These are phyloP conservation scores for Copromyces sp. DNA, from an alignment of 495 filamentous ascomycete genomes.

Conservation along the genomic window DNA sequence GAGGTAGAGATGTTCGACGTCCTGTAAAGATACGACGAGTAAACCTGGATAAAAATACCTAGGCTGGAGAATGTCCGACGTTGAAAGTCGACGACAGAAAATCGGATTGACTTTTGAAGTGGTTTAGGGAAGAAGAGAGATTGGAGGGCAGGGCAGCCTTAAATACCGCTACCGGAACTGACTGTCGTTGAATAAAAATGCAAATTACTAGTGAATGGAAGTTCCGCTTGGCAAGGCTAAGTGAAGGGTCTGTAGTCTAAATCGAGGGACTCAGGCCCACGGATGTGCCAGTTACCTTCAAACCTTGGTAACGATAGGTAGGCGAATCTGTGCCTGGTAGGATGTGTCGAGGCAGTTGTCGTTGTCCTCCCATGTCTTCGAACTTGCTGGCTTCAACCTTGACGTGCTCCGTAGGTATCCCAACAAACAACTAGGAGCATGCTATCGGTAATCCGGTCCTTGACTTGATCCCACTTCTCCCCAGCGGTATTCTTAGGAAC, in stretches of 20 bases:
- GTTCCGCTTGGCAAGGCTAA: neutral
- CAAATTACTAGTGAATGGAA: too few relatives aligned
- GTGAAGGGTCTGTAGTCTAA: neutral
- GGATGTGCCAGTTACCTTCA: neutral
- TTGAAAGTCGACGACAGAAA: neutral
- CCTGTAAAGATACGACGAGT: too few relatives aligned
- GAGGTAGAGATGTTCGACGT: too few relatives aligned
- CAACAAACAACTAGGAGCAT: neutral
- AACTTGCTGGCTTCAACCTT: neutral
- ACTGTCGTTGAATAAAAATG: neutral
- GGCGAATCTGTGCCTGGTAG: neutral
- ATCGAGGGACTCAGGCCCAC: neutral
- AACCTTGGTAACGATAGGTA: neutral
- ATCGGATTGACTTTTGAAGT: neutral
- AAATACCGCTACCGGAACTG: neutral
- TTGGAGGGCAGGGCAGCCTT: neutral
- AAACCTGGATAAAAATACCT: too few relatives aligned
- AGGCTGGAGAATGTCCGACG: neutral
- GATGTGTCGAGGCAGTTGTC: neutral
- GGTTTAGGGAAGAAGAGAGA: neutral
- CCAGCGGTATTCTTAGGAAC: too few relatives aligned
- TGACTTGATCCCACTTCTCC: neutral
- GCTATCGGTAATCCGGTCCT: neutral
- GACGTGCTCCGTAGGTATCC: neutral
- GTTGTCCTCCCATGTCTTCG: neutral